Evolutionary conservation across 2,329 filamentous ascomycete genomes (phyloP).

Genomic region (Paramyrothecium sp.): DNA sequence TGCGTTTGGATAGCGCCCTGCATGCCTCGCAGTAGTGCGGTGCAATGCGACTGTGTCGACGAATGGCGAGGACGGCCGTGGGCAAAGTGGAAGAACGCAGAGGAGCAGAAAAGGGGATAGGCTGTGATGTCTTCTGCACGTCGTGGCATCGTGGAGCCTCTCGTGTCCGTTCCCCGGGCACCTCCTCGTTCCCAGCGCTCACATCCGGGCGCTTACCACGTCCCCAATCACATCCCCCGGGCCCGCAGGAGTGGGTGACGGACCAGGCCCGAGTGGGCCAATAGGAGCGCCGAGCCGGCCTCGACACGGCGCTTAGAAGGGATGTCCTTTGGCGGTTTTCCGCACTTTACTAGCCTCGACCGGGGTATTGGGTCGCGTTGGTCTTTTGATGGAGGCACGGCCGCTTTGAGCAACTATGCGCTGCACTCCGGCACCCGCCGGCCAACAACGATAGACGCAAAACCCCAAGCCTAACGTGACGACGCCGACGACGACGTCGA

Average conservation of each 20-base stretch:
- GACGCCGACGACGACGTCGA: too few relatives aligned
- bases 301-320: slow-evolving; percentile 31
- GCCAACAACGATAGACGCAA: too few relatives aligned
- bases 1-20: slow-evolving; percentile 15
- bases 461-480: too few relatives aligned
- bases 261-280: slow-evolving; percentile 21
- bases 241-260: slow-evolving; percentile 27
- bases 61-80: slow-evolving; percentile 1
- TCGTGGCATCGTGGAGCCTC: not conserved
- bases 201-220: slow-evolving; percentile 29
- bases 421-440: too few relatives aligned
- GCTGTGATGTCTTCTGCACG: not conserved
- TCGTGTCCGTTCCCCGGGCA: not conserved
- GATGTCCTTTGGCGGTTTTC: not conserved
- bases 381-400: slow-evolving; percentile 6
- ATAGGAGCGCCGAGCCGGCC: slow-evolving; percentile 16
- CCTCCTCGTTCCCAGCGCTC: slow-evolving; percentile 11
- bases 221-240: slow-evolving; percentile 29
- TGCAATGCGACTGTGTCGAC: slow-evolving; percentile 13
- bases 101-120: not conserved
- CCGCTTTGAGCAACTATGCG: slow-evolving; percentile 17
- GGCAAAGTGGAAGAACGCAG: not conserved
- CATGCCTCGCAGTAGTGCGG: slow-evolving; percentile 23
- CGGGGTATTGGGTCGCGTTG: slow-evolving; percentile 21
- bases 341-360: slow-evolving; percentile 11